Percentiles rank a stretch among this genome's conserved stretches.
phyloP scores from a whole-genome alignment of 352 stramenopile genomes.

The Globisporangium irregulare region DNA sequence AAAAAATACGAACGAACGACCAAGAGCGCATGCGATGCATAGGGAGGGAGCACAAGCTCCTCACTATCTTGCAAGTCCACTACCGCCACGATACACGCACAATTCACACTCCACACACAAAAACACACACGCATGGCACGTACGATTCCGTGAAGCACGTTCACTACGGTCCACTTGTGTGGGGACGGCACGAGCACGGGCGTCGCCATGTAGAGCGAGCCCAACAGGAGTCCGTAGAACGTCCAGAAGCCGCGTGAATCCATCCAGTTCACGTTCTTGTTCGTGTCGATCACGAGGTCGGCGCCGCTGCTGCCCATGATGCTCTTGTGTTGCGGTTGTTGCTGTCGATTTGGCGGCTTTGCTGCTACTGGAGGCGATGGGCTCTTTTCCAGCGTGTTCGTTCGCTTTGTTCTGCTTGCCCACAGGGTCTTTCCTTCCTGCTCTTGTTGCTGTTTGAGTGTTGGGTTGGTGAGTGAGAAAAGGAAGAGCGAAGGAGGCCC shows the following conservation, averaged over 20 bases:
- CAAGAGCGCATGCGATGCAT: neutral
- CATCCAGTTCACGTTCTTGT: conserved; percentile 93
- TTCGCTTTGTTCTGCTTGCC: conserved; percentile 1
- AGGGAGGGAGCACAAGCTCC: neutral
- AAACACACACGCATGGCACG: conserved; percentile 8
- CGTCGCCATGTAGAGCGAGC: conserved; percentile 78
- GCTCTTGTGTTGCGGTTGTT: conserved; percentile 8
- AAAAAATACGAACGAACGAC: neutral
- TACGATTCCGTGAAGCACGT: conserved; percentile 86
- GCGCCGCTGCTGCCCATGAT: conserved; percentile 16
- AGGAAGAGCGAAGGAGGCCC: neutral
- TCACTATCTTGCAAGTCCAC: neutral
- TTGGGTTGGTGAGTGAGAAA: conserved; percentile 12
- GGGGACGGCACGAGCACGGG: conserved; percentile 65
- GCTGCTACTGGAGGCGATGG: neutral
- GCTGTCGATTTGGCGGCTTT: conserved; percentile 8
- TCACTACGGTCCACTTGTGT: conserved; percentile 79
- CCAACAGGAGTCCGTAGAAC: conserved; percentile 81
- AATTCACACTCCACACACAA: conserved; percentile 4
- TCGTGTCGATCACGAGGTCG: conserved; percentile 57
- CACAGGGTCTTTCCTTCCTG: neutral
- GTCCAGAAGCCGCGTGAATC: conserved; percentile 85
- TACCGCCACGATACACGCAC: neutral
- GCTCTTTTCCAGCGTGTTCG: conserved; percentile 4
- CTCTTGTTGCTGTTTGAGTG: neutral